Percentiles rank a stretch among this genome's conserved stretches.
Conservation (phyloP, 2,329 filamentous ascomycete genomes). For the Phaeophleospora eucalypticola region DNA sequence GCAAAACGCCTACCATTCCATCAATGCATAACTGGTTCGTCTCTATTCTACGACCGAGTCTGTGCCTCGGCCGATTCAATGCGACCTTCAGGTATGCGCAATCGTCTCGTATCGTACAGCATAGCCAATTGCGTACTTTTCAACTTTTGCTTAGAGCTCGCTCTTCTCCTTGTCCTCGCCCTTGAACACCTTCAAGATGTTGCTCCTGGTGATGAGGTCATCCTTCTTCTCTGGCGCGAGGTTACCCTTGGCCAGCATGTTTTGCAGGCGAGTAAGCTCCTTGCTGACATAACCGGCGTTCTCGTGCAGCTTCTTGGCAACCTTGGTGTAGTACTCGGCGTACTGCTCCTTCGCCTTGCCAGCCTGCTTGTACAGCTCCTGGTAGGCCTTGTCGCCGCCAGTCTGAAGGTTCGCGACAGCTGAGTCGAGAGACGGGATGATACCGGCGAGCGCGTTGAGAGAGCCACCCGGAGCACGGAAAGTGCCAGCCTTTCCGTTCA, state of each 20-base stretch:
- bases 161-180: constrained; percentile 35
- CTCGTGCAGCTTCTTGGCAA: constrained; percentile 76
- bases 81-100: neutral
- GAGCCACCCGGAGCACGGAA: constrained; percentile 77
- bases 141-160: constrained; percentile 27
- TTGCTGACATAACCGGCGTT: constrained; percentile 78
- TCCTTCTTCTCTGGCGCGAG: constrained; percentile 82
- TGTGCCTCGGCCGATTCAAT: neutral
- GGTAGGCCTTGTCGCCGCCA: constrained; percentile 62
- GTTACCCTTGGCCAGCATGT: constrained; percentile 80
- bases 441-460: constrained; percentile 74
- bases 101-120: neutral
- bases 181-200: constrained; percentile 77
- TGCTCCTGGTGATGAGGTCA: constrained; percentile 79
- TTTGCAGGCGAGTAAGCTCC: constrained; percentile 76
- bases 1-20: neutral
- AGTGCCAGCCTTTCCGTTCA: constrained; percentile 87
- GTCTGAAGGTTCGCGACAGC: constrained; percentile 66
- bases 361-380: constrained; percentile 69
- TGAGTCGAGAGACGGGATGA: constrained; percentile 71
- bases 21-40: neutral
- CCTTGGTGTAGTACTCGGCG: constrained; percentile 84
- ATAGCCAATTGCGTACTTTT: neutral
- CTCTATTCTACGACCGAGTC: neutral
- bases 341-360: constrained; percentile 71